Conservation (phyloP, 768 basidiomycete species). For the Suillus clintonianus region DNA sequence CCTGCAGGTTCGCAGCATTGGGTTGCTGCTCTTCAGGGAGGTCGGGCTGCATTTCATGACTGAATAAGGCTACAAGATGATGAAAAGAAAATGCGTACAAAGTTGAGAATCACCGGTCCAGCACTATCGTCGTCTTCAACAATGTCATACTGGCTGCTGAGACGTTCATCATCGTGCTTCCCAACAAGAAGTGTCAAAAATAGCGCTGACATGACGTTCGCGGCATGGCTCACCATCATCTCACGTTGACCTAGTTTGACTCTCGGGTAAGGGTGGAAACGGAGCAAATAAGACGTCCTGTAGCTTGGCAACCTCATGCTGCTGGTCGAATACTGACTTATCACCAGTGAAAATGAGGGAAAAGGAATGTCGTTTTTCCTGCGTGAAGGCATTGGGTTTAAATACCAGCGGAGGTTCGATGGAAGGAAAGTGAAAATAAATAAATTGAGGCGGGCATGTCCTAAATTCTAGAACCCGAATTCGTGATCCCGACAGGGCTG, state of each 20-base stretch:
- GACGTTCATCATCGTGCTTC: neutral
- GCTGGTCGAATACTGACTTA: neutral
- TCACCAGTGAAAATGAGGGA: neutral
- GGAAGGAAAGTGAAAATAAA: neutral
- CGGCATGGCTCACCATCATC: neutral
- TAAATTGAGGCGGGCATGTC: neutral
- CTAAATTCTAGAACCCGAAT: constrained; percentile 1
- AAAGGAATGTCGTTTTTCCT: neutral
- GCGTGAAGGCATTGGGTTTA: neutral
- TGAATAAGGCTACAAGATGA: neutral
- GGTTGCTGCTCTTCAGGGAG: neutral
- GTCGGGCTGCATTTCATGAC: neutral
- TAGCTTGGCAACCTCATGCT: constrained; percentile 9
- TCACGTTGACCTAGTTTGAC: constrained; percentile 8
- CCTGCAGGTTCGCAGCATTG: neutral
- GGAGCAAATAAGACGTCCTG: constrained; percentile 9
- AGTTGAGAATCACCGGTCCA: neutral
- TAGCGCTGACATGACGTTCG: neutral
- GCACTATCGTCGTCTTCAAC: neutral
- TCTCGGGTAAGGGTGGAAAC: constrained; percentile 15
- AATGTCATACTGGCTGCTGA: neutral
- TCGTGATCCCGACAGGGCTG: constrained; percentile 5
- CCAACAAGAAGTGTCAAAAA: neutral
- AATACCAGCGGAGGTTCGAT: constrained; percentile 1
- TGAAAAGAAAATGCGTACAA: neutral